Base-by-base conservation (phyloP, 2,329 filamentous ascomycete species). In the Alternaria sp. region DNA sequence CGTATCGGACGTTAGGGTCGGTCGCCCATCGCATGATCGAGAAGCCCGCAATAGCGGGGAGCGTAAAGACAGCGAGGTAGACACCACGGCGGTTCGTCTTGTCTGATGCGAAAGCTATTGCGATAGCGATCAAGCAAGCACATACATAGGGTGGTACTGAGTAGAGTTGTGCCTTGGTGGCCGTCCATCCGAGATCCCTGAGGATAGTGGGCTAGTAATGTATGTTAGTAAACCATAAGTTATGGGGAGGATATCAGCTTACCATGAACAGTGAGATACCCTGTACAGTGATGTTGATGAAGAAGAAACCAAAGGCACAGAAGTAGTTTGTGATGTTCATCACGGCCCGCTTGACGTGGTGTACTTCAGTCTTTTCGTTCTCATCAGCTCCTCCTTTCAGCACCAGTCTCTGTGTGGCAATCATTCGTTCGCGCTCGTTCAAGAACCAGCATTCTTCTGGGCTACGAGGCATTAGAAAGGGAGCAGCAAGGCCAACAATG, bases 281-380 rank as follows among this genome's bases (percentile, higher is more conserved):
- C 61, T 88, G 86, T 3, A 89, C 86, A 1, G 86, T 88, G 69
- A 89, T 85, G 76, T 89, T 88, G 79, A 87, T 85, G 69, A 84
- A 80, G 78, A 88, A 87, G 80, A 88, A 88, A 7, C 86, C 86
- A 6, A 84, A 71, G 2, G 85, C 86, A 72, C 86, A 88, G 44
- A 87, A 84, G 71, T 86, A 85, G 78, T 87, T 88, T 77, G 87
- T 87, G 71, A 89, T 82, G 77, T 86, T 87, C 54, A 84, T 68
- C 17, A 88, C 71, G 5, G 85, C 85, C 28, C 81, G 77, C 77
- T 83, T 85, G 47, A 88, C 69, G 66, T 89, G 84, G n/a, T 77
- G 75, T 57, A 78, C 61, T 53, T 82, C 79, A 11, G 88, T 84
- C 53, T 82, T 80, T 72, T 86, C 84, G 54, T 83, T 77, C 11